phyloP scores from a whole-genome alignment of 306 rosid species.

The Comarum palustre region DNA sequence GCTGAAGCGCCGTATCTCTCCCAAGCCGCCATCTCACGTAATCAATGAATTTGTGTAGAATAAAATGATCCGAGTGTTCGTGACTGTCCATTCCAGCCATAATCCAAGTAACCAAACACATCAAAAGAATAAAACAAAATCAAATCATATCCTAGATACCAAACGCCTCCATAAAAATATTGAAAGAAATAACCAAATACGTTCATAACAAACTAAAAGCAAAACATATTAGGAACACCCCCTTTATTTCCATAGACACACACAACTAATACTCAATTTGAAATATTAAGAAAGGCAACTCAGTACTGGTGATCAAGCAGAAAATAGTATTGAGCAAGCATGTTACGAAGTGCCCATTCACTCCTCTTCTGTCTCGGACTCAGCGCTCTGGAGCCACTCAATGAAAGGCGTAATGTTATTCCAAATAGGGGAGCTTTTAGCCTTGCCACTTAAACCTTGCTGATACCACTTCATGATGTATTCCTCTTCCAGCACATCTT shows the following conservation, averaged over 20 bases:
- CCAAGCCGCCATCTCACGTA: too few species aligned
- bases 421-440: constrained; percentile 40
- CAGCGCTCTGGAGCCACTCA: constrained; percentile 64
- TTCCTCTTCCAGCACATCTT: constrained; percentile 45
- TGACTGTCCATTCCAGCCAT: too few species aligned
- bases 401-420: constrained; percentile 50
- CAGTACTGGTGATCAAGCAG: too few species aligned
- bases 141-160: too few species aligned
- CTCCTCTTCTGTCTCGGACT: constrained; percentile 60
- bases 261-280: neutral
- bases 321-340: neutral
- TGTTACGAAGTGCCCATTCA: neutral
- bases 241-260: neutral
- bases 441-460: constrained; percentile 37
- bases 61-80: too few species aligned
- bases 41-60: too few species aligned
- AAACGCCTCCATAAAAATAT: too few species aligned
- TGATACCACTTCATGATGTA: constrained; percentile 45
- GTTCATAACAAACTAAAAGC: neutral
- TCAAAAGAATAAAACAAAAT: too few species aligned
- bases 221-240: neutral
- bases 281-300: neutral
- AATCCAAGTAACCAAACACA: too few species aligned
- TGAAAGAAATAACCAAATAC: too few species aligned
- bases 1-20: too few species aligned